Percentiles rank a stretch among this genome's conserved stretches.
These are phyloP conservation scores for Cucumis melo DNA, from an alignment of 306 rosid genomes.

Conservation along the genomic window DNA sequence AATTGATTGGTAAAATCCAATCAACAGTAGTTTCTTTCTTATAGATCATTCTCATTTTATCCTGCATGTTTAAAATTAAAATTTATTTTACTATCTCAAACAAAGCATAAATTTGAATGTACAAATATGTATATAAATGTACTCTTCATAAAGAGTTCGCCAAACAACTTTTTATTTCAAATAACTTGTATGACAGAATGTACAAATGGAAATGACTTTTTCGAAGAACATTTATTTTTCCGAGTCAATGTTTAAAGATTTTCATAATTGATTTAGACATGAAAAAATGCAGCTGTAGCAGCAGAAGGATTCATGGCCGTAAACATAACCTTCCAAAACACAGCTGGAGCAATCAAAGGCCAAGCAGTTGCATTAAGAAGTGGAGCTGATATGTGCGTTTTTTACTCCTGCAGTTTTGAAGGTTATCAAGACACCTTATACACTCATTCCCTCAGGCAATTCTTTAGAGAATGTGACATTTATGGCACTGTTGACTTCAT, in stretches of 20 bases:
- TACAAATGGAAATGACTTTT: no score
- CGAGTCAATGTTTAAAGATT: neutral
- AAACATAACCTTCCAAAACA: slow-evolving; percentile 22
- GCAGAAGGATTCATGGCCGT: slow-evolving; percentile 24
- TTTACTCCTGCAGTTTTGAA: slow-evolving; percentile 29
- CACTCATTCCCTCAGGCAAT: slow-evolving; percentile 27
- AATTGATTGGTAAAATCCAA: no score
- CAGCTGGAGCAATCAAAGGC: slow-evolving; percentile 23
- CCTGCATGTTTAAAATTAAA: neutral
- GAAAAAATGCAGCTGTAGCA: slow-evolving; percentile 15
- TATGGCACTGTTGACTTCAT: slow-evolving; percentile 34
- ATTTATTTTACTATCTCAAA: neutral
- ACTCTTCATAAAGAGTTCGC: no score
- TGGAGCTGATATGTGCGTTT: slow-evolving; percentile 21
- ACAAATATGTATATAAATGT: no score
- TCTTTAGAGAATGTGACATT: slow-evolving; percentile 32
- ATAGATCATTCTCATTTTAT: neutral
- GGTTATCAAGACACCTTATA: slow-evolving; percentile 32
- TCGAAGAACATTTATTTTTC: no score
- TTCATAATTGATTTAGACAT: neutral
- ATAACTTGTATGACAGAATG: no score
- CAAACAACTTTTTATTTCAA: no score
- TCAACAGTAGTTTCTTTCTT: neutral
- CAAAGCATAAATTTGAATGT: neutral
- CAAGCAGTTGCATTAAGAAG: slow-evolving; percentile 34